These are phyloP conservation scores for Boletellus ananas DNA, from an alignment of 768 basidiomycete species.

Conservation along the genomic window DNA sequence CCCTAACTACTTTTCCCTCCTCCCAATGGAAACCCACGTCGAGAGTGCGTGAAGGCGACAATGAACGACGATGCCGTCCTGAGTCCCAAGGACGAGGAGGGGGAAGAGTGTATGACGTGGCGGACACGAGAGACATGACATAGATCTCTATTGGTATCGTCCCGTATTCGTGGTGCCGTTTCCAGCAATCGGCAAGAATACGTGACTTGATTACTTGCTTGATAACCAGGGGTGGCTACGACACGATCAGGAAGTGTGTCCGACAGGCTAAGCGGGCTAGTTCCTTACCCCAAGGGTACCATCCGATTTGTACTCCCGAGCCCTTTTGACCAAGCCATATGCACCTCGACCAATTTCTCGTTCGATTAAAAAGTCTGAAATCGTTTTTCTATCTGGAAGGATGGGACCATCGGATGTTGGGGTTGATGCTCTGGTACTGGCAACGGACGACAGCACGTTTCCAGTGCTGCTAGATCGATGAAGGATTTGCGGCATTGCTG, in stretches of 20 bases:
- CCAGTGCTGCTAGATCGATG: constrained; percentile 60
- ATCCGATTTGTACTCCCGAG: constrained; percentile 68
- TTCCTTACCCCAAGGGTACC: constrained; percentile 79
- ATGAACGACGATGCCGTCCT: constrained; percentile 37
- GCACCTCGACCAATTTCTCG: constrained; percentile 91
- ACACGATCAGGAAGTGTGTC: constrained; percentile 6
- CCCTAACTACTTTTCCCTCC: constrained; percentile 69
- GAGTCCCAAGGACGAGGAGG: constrained; percentile 83
- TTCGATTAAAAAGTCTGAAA: constrained; percentile 83
- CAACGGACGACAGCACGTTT: constrained; percentile 57
- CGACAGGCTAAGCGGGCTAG: constrained; percentile 4
- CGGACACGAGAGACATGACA: constrained; percentile 87
- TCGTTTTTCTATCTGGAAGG: constrained; percentile 59
- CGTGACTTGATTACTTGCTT: constrained; percentile 99
- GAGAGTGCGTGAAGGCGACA: constrained; percentile 13
- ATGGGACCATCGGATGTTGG: constrained; percentile 37
- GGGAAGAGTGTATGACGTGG: constrained; percentile 75
- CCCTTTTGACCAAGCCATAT: constrained; percentile 92
- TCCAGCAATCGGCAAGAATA: constrained; percentile 99
- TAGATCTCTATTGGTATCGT: constrained; percentile 98
- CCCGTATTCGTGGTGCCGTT: constrained; percentile 89
- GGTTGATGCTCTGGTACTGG: constrained; percentile 62
- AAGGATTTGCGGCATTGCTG: constrained; percentile 57
- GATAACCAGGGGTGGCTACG: constrained; percentile 84
- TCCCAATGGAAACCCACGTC: constrained; percentile 48